Evolutionary conservation across 148 eudicot species (phyloP).

Genomic region (Rheum nobile): DNA sequence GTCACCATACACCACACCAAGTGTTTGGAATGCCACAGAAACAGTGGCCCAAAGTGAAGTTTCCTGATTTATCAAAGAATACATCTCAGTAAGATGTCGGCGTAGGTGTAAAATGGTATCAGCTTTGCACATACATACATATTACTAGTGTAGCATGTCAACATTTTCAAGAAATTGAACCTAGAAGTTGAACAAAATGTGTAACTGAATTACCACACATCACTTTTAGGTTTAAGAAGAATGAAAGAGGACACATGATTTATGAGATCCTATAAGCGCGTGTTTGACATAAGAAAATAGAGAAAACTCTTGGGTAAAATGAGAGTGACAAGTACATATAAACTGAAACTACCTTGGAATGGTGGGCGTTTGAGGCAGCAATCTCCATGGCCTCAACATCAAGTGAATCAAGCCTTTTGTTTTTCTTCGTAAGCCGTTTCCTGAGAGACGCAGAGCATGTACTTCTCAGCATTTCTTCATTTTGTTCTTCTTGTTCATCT

Average conservation of each 20-base stretch:
- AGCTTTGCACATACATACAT: neutral
- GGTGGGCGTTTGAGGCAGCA: slow-evolving; percentile 39
- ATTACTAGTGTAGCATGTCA: too few relatives aligned
- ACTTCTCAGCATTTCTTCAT: slow-evolving; percentile 14
- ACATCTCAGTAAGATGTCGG: too few relatives aligned
- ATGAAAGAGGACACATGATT: neutral
- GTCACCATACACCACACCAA: slow-evolving; percentile 36
- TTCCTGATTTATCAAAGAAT: neutral
- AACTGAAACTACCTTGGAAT: slow-evolving; percentile 34
- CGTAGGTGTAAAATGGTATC: neutral
- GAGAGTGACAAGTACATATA: too few relatives aligned
- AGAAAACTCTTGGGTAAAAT: too few relatives aligned
- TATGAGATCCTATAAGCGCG: too few relatives aligned
- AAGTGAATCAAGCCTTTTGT: slow-evolving; percentile 70
- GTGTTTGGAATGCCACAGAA: slow-evolving; percentile 1
- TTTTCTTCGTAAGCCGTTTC: slow-evolving; percentile 69
- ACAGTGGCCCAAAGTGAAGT: neutral
- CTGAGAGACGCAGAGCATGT: slow-evolving; percentile 32
- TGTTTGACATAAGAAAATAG: too few relatives aligned
- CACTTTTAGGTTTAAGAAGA: too few relatives aligned
- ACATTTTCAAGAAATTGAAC: neutral
- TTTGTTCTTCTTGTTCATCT: slow-evolving; percentile 48
- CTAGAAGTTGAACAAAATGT: too few relatives aligned
- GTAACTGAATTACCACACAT: too few relatives aligned
- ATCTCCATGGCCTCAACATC: slow-evolving; percentile 96